phyloP scores from a whole-genome alignment of 2,329 filamentous ascomycete genomes.

The Calycina marina region DNA sequence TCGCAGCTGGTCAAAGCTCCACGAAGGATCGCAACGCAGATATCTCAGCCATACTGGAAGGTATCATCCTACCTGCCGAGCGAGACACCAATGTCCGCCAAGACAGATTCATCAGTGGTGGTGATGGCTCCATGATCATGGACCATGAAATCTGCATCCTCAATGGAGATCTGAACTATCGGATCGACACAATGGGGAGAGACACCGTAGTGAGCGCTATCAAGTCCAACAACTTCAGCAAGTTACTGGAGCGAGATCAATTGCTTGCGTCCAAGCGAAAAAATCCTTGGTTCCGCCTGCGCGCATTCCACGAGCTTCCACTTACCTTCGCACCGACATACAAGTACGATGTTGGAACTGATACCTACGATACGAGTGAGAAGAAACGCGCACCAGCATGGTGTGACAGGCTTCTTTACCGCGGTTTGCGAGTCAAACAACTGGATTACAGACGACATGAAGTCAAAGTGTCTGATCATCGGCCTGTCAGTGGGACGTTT shows the following conservation, averaged over 20 bases:
- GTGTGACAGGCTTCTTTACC: slow-evolving; percentile 89
- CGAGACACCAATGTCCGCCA: slow-evolving; percentile 50
- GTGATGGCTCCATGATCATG: slow-evolving; percentile 85
- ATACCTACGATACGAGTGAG: slow-evolving; percentile 86
- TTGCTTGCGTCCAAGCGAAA: slow-evolving; percentile 76
- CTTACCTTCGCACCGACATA: slow-evolving; percentile 94
- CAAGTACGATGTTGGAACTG: slow-evolving; percentile 94
- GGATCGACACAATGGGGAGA: slow-evolving; percentile 92
- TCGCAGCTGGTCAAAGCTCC: slow-evolving; percentile 84
- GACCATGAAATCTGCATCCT: slow-evolving; percentile 96
- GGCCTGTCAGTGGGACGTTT: slow-evolving; percentile 80
- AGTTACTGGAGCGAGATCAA: slow-evolving; percentile 87
- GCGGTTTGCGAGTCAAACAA: slow-evolving; percentile 69
- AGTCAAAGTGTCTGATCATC: slow-evolving; percentile 79
- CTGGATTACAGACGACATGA: slow-evolving; percentile 81
- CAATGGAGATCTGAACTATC: slow-evolving; percentile 95
- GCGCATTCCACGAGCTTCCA: slow-evolving; percentile 77
- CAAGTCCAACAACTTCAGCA: slow-evolving; percentile 63
- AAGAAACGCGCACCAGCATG: slow-evolving; percentile 90
- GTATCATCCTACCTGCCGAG: slow-evolving; percentile 57
- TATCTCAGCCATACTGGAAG: slow-evolving; percentile 76
- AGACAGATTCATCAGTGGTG: slow-evolving; percentile 78
- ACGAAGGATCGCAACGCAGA: slow-evolving; percentile 88
- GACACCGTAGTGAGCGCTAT: slow-evolving; percentile 83
- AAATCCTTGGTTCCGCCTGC: slow-evolving; percentile 78